A percentile compares a stretch with the other conserved stretches of the same genome.
Conservation (phyloP, 2,329 filamentous ascomycete species). For the Aspergillus aculeatinus region DNA sequence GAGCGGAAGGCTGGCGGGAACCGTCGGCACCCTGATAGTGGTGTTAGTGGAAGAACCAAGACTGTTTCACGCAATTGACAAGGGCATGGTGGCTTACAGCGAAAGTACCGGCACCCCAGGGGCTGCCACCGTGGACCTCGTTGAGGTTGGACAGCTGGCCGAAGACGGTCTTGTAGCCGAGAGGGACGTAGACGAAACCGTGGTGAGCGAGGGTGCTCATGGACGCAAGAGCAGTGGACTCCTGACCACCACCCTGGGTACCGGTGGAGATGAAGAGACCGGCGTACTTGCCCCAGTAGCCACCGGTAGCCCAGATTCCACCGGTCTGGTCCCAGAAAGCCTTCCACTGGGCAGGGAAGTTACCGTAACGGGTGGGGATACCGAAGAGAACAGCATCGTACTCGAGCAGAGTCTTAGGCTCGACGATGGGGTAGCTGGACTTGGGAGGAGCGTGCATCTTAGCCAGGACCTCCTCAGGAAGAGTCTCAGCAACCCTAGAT, state of each 20-base stretch:
- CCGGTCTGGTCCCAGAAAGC: conserved; percentile 81
- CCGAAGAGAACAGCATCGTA: conserved; percentile 93
- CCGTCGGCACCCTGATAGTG: conserved; percentile 60
- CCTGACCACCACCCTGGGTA: conserved; percentile 84
- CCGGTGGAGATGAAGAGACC: conserved; percentile 90
- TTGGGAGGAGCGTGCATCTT: conserved; percentile 93
- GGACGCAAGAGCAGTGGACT: conserved; percentile 75
- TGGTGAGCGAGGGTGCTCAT: conserved; percentile 90
- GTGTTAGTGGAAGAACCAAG: neutral
- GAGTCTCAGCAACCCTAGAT: conserved; percentile 75
- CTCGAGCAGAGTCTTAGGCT: conserved; percentile 60
- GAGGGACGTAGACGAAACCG: conserved; percentile 92
- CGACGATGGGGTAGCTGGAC: conserved; percentile 63
- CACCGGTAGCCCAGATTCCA: conserved; percentile 75
- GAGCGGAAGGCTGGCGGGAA: conserved; percentile 71
- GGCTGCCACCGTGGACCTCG: conserved; percentile 80
- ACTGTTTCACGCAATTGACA: neutral
- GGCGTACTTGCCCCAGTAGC: conserved; percentile 82
- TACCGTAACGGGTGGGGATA: conserved; percentile 93
- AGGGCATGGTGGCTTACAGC: conserved; percentile 50
- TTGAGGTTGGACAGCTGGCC: conserved; percentile 64
- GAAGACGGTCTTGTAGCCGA: conserved; percentile 86
- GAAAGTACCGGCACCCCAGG: conserved; percentile 95
- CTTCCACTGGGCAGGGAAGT: conserved; percentile 97
- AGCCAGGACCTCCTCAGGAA: conserved; percentile 73